phyloP scores from a whole-genome alignment of 2,329 filamentous ascomycete species.

The Thermomyces lanuginosus region DNA sequence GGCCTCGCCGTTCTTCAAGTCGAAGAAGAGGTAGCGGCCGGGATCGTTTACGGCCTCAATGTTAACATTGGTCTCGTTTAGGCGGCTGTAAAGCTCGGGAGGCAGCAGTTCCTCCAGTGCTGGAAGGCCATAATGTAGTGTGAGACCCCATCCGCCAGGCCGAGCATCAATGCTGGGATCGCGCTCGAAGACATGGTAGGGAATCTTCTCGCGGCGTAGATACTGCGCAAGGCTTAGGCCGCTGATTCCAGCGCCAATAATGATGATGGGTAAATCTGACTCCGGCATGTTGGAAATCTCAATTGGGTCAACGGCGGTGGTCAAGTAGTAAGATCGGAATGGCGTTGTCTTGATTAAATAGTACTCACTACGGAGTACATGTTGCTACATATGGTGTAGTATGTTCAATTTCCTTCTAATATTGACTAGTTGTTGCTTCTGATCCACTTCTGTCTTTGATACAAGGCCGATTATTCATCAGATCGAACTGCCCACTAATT shows the following conservation, averaged over 20 bases:
- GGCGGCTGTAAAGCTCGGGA: slow-evolving; percentile 26
- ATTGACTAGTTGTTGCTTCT: no score
- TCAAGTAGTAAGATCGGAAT: no score
- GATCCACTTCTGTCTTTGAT: no score
- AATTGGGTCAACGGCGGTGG: no score
- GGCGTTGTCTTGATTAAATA: no score
- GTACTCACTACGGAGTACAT: no score
- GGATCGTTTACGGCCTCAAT: slow-evolving; percentile 33
- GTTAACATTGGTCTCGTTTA: slow-evolving; percentile 40
- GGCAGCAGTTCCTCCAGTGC: slow-evolving; percentile 38
- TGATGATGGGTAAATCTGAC: slow-evolving; percentile 27
- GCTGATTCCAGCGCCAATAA: slow-evolving; percentile 28
- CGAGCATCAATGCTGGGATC: slow-evolving; percentile 31
- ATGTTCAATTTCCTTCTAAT: no score
- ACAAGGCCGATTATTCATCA: no score
- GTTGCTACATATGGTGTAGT: no score
- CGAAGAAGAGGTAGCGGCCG: slow-evolving; percentile 39
- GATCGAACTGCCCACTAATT: no score
- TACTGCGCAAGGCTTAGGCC: slow-evolving; percentile 28
- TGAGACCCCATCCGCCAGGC: slow-evolving; percentile 45
- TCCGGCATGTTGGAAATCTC: no score
- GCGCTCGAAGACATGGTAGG: slow-evolving; percentile 26
- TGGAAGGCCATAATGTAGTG: slow-evolving; percentile 45
- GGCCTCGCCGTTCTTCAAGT: slow-evolving; percentile 36
- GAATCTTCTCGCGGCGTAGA: slow-evolving; percentile 17